Evolutionary conservation across 495 filamentous ascomycete genomes (phyloP).

Genomic region (Evernia prunastri): DNA sequence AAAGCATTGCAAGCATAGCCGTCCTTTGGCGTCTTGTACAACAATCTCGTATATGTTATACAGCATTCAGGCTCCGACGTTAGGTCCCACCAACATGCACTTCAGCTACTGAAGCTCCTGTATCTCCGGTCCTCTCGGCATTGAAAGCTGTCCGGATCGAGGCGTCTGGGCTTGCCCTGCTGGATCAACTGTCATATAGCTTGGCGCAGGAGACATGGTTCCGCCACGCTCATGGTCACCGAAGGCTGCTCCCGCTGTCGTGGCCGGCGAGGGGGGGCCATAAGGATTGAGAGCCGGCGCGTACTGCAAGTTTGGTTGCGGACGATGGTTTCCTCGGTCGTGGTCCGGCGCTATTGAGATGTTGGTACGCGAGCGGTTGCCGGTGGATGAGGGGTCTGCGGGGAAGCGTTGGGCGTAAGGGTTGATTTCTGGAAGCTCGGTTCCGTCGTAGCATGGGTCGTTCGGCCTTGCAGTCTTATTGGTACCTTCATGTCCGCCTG

Average conservation of each 20-base stretch:
- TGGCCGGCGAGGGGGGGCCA: not conserved
- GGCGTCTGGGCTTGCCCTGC: too few relatives aligned
- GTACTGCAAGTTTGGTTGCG: not conserved
- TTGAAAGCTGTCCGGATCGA: too few relatives aligned
- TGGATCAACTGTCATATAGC: not conserved
- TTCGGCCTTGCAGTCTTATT: not conserved
- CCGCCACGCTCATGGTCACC: not conserved
- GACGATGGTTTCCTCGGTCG: not conserved
- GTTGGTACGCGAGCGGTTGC: too few relatives aligned
- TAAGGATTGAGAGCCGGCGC: constrained; percentile 1
- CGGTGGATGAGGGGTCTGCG: not conserved
- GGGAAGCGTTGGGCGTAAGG: not conserved
- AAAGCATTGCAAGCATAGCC: too few relatives aligned
- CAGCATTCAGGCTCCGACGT: too few relatives aligned
- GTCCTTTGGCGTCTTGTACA: too few relatives aligned
- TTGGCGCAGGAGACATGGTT: not conserved
- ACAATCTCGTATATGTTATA: too few relatives aligned
- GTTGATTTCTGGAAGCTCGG: not conserved
- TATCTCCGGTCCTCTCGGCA: too few relatives aligned
- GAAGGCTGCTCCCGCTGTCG: too few relatives aligned
- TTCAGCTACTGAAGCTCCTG: too few relatives aligned
- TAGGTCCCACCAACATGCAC: too few relatives aligned
- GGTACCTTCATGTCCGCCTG: not conserved
- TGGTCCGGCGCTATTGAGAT: too few relatives aligned
- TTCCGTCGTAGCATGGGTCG: not conserved